A percentile compares a stretch with the other conserved stretches of the same genome.
These are phyloP conservation scores for Cucumis melo DNA, from an alignment of 306 rosid species.

Conservation along the genomic window DNA sequence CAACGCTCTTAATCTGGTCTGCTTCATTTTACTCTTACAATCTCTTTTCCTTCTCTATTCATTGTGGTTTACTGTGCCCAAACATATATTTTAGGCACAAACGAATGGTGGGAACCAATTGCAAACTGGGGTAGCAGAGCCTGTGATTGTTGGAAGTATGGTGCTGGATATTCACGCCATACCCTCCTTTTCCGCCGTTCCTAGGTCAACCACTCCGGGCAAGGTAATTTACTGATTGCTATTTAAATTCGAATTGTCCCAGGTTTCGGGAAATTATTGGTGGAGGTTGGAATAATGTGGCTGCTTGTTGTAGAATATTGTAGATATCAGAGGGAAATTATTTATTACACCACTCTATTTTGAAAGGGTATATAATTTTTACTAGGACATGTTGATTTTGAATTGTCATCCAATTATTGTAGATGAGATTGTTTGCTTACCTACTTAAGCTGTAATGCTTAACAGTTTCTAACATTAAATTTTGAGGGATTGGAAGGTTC, in stretches of 20 bases:
- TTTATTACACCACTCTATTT: background rate
- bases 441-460: background rate
- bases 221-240: conserved; percentile 28
- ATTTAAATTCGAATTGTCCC: background rate
- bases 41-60: background rate
- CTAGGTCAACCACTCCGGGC: conserved; percentile 58
- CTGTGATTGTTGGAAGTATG: conserved; percentile 82
- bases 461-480: background rate
- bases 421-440: background rate
- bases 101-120: conserved; percentile 15
- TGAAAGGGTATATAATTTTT: background rate
- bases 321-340: background rate
- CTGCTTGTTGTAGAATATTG: background rate
- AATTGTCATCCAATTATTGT: background rate
- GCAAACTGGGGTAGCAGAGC: conserved; percentile 25
- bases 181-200: conserved; percentile 20
- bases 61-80: background rate
- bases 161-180: conserved; percentile 65
- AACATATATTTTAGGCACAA: background rate
- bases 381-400: background rate
- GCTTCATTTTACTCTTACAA: background rate
- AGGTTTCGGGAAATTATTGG: background rate
- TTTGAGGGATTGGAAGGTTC: background rate
- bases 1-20: conserved; percentile 15
- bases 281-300: background rate